Base-by-base conservation (phyloP, 2,329 filamentous ascomycete species). In the Fonsecaea monophora region DNA sequence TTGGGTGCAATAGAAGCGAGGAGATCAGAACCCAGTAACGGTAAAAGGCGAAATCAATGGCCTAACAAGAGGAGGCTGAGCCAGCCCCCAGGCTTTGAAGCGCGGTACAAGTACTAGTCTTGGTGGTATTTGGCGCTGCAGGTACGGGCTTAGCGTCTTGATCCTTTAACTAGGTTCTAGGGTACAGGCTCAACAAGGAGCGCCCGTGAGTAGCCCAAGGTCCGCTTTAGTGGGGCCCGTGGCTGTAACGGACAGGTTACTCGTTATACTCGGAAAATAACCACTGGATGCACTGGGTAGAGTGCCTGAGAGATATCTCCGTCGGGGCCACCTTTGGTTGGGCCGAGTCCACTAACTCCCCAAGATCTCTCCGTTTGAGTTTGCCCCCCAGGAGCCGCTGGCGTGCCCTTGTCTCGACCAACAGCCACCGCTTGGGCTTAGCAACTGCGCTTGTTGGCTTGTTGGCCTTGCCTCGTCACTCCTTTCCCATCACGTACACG, bases 351-450 rank as follows among this genome's bases (percentile, higher is more conserved):
- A 56, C 60, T 34, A 55, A 56, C 21, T 13, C 53, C 32, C 53
- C 53, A 56, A 38, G 35, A 56, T 50, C 45, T 25, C 15, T 56
- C 53, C 15, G 53, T 56, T 56, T 56, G 45, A 50, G 18, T 34
- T 34, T 30, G 53, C 21, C 18, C 53, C 50, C 45, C 18, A 9
- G 15, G 18, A 50, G 45, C 45, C 45, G 45, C 45, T 25, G 9
- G 42, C 45, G 34, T 48, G 63, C 25, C 56, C 63, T 65, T 57
- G 63, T 65, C 62, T 64, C 62, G 62, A 53, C 62, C 54, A 64
- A 40, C 42, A 13, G 55, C 55, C 48, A 61, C 38, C 21, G 55
- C 30, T 30, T 12, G 25, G 62, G 55, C 25, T 35, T 66, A 66
- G 64, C 59, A 59, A n/a, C 60, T 54, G 55, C 64, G 53, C 64